A percentile compares a stretch with the other conserved stretches of the same genome.
These are phyloP conservation scores for Leishmania gerbilli DNA, from an alignment of 208 protist species.

Conservation along the genomic window DNA sequence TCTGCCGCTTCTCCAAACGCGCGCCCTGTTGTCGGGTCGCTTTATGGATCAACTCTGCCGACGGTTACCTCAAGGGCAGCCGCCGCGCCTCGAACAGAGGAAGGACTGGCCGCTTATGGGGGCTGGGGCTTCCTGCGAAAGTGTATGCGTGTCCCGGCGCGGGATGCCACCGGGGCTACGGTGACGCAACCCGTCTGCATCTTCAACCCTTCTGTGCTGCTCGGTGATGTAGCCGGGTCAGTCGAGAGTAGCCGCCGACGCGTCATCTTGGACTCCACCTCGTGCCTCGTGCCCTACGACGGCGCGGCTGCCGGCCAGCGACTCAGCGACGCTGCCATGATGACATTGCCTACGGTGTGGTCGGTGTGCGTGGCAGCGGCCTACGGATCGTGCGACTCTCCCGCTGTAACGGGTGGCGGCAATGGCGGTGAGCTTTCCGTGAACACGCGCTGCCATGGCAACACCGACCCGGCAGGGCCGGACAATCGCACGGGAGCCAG, in stretches of 20 bases:
- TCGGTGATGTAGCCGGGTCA: slow-evolving; percentile 8
- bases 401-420: background rate
- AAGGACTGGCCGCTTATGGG: background rate
- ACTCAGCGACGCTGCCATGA: background rate
- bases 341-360: background rate
- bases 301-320: slow-evolving; percentile 2
- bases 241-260: slow-evolving; percentile 15
- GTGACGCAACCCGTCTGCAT: slow-evolving; percentile 9
- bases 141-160: slow-evolving; percentile 3
- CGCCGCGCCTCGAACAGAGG: background rate
- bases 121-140: slow-evolving; percentile 22
- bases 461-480: background rate
- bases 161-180: background rate
- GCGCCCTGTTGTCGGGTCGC: background rate
- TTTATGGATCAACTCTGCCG: background rate
- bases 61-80: background rate
- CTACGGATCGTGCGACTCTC: slow-evolving; percentile 10
- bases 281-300: slow-evolving; percentile 28
- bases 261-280: slow-evolving; percentile 20
- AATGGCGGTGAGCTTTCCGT: background rate
- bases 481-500: background rate
- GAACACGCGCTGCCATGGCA: background rate
- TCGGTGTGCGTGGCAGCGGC: slow-evolving; percentile 33
- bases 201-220: slow-evolving; percentile 22
- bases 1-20: background rate